Conservation (phyloP, 2,329 filamentous ascomycete genomes). For the Paracorniculantispora psalliotae region DNA sequence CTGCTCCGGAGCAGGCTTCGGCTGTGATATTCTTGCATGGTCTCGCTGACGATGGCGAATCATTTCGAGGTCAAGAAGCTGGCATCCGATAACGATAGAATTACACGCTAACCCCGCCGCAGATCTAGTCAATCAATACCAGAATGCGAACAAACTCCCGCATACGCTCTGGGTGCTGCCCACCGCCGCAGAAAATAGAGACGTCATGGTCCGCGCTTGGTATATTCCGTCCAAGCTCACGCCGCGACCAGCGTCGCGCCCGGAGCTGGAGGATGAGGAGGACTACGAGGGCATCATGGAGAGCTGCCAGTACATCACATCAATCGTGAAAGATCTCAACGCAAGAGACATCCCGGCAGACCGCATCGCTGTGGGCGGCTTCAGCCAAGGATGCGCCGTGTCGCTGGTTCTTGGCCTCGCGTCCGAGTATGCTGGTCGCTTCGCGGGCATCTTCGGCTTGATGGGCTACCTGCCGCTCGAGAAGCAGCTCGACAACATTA, state of each 20-base stretch:
- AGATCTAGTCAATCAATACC: background rate
- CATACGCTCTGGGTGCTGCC: background rate
- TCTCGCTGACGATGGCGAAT: slow-evolving; percentile 1
- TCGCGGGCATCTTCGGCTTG: background rate
- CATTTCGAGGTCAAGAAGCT: background rate
- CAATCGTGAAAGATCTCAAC: background rate
- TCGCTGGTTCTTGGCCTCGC: background rate
- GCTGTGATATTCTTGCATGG: slow-evolving; percentile 8
- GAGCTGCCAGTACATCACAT: background rate
- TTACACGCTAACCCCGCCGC: background rate
- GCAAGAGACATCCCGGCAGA: background rate
- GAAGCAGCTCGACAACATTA: background rate
- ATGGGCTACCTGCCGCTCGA: background rate
- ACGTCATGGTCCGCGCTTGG: background rate
- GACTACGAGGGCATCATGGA: slow-evolving; percentile 3
- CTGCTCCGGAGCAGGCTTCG: background rate
- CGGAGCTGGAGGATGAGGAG: slow-evolving; percentile 6
- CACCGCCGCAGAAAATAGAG: slow-evolving; percentile 1
- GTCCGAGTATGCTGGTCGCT: background rate
- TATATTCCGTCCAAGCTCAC: background rate
- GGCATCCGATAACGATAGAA: no score
- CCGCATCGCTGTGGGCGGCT: background rate
- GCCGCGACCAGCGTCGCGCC: background rate
- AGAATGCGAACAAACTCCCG: background rate
- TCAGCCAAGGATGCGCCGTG: slow-evolving; percentile 5